Conservation (phyloP, 2,329 filamentous ascomycete species). For the Venturia nashicola region DNA sequence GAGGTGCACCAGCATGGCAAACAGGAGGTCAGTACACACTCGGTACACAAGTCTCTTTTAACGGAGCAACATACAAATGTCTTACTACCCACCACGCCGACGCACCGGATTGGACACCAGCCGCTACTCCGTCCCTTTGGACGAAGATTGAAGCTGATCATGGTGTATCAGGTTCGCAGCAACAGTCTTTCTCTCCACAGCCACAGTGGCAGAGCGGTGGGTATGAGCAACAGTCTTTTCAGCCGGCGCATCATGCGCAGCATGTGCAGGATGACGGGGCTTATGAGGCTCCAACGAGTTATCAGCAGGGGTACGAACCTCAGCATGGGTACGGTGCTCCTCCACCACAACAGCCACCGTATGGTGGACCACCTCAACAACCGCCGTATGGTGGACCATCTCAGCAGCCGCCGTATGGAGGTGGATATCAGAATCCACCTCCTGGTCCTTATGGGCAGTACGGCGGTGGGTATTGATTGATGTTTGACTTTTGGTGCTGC, state of each 20-base stretch:
- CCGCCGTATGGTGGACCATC: background rate
- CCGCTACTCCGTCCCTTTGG: background rate
- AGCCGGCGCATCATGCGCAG: background rate
- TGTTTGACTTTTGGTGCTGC: background rate
- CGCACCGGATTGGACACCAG: conserved; percentile 6
- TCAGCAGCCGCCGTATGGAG: conserved; percentile 3
- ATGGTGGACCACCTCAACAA: background rate
- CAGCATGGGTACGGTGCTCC: conserved; percentile 1
- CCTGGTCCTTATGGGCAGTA: conserved; percentile 10
- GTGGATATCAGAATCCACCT: background rate
- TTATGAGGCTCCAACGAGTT: conserved; percentile 8
- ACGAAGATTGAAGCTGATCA: background rate
- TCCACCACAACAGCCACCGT: background rate
- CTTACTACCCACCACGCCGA: conserved; percentile 5
- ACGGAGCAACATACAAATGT: conserved; percentile 8
- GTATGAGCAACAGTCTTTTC: conserved; percentile 6
- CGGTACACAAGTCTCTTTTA: background rate
- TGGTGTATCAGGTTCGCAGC: background rate
- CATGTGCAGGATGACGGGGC: conserved; percentile 1
- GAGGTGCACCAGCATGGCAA: conserved; percentile 6
- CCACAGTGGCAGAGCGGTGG: conserved; percentile 5
- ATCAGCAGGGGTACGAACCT: conserved; percentile 11
- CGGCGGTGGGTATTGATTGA: conserved; percentile 13
- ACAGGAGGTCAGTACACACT: conserved; percentile 5
- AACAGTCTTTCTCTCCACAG: background rate